A percentile compares a stretch with the other conserved stretches of the same genome.
Conservation (phyloP, 257 asterid species). For the Rubia yunnanensis region DNA sequence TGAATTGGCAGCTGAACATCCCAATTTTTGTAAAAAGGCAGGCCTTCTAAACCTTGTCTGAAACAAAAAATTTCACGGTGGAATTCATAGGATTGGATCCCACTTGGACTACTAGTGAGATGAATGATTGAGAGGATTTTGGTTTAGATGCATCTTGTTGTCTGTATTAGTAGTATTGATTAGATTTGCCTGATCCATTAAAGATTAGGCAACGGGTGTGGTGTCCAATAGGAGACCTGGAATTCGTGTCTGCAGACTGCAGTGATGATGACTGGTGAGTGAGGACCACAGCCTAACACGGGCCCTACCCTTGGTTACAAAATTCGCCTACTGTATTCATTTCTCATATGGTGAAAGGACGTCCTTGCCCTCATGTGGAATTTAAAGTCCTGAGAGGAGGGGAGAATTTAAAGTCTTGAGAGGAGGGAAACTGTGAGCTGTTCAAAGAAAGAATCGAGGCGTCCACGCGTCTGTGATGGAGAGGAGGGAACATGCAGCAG, state of each 20-base stretch:
- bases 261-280: not conserved
- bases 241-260: not conserved
- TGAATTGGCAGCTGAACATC: not conserved
- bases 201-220: not conserved
- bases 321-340: too few relatives aligned
- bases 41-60: not conserved
- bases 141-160: too few relatives aligned
- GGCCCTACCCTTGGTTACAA: not conserved
- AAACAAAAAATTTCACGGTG: not conserved
- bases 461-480: conserved; percentile 15
- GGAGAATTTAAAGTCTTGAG: too few relatives aligned
- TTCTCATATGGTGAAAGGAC: too few relatives aligned
- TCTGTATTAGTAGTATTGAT: not conserved
- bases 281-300: not conserved
- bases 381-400: too few relatives aligned
- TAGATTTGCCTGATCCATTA: not conserved
- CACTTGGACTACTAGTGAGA: too few relatives aligned
- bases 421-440: not conserved
- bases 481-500: not conserved
- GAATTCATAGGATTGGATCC: not conserved
- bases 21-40: not conserved
- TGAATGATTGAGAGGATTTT: not conserved
- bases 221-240: not conserved
- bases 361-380: too few relatives aligned
- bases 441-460: conserved; percentile 10